These are phyloP conservation scores for Boletus barrowsii DNA, from an alignment of 768 basidiomycete genomes.

Conservation along the genomic window DNA sequence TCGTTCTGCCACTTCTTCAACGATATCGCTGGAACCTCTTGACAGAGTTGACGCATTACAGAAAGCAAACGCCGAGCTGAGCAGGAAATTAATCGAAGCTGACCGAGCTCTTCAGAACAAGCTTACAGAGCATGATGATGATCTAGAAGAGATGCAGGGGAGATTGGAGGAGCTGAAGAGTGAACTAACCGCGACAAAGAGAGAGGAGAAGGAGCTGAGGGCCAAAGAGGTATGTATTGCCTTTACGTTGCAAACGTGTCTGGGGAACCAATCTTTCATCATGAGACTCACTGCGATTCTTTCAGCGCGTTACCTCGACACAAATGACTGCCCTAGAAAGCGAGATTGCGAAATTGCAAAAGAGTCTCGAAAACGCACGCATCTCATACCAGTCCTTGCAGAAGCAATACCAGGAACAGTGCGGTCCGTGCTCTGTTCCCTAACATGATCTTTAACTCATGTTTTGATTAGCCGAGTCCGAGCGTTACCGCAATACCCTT, in stretches of 20 bases:
- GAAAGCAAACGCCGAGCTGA: slow-evolving; percentile 71
- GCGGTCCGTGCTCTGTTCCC: slow-evolving; percentile 46
- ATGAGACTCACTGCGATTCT: slow-evolving; percentile 6
- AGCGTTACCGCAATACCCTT: slow-evolving; percentile 72
- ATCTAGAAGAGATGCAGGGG: slow-evolving; percentile 76
- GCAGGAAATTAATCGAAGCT: slow-evolving; percentile 69
- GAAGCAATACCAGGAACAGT: slow-evolving; percentile 88
- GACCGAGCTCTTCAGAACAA: slow-evolving; percentile 66
- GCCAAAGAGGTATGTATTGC: slow-evolving; percentile 67
- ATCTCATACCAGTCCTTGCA: slow-evolving; percentile 73
- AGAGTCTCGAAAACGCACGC: slow-evolving; percentile 70
- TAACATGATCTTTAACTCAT: neutral
- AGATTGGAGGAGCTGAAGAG: slow-evolving; percentile 72
- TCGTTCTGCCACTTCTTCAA: slow-evolving; percentile 56
- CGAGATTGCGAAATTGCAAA: slow-evolving; percentile 74
- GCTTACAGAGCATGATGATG: slow-evolving; percentile 74
- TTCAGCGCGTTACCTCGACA: slow-evolving; percentile 57
- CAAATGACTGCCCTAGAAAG: slow-evolving; percentile 73
- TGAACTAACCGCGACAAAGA: slow-evolving; percentile 76
- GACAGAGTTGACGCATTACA: slow-evolving; percentile 73
- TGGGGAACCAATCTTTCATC: neutral
- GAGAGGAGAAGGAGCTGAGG: slow-evolving; percentile 91
- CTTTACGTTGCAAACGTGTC: slow-evolving; percentile 1
- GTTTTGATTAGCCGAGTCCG: slow-evolving; percentile 57
- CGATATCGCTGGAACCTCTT: slow-evolving; percentile 65